These are phyloP conservation scores for Agastache rugosa DNA, from an alignment of 257 asterid species.

Conservation along the genomic window DNA sequence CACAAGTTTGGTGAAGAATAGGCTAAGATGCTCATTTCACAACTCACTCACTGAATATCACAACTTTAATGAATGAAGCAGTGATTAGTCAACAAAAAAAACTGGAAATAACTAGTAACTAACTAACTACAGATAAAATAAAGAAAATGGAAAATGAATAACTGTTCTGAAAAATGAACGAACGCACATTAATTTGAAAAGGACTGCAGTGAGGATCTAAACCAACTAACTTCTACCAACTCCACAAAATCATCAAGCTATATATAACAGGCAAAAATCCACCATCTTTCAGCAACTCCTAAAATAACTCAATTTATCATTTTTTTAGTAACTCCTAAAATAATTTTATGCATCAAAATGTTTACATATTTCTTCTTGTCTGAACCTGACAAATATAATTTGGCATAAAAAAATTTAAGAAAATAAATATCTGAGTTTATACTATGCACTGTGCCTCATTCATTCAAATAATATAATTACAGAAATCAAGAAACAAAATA, in stretches of 20 bases:
- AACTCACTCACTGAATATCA: background rate
- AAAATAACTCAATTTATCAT: slow-evolving; percentile 14
- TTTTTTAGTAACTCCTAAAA: background rate
- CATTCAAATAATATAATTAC: background rate
- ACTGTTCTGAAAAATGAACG: background rate
- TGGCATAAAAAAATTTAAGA: background rate
- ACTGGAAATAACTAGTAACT: background rate
- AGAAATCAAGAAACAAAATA: background rate
- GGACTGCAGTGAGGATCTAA: background rate
- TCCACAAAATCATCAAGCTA: slow-evolving; percentile 12
- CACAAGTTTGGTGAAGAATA: background rate
- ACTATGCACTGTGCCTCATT: background rate
- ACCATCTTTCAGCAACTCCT: background rate
- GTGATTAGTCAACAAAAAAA: background rate
- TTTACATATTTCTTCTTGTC: slow-evolving; percentile 1
- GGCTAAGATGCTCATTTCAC: background rate
- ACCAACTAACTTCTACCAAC: background rate
- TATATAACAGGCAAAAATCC: background rate
- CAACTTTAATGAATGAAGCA: background rate
- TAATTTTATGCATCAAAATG: slow-evolving; percentile 10
- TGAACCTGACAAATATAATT: background rate
- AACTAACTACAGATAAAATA: background rate
- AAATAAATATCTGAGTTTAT: slow-evolving; percentile 1
- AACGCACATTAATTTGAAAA: slow-evolving; percentile 16
- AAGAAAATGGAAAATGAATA: background rate